These are phyloP conservation scores for Suillus paluster DNA, from an alignment of 768 basidiomycete species.

Conservation along the genomic window DNA sequence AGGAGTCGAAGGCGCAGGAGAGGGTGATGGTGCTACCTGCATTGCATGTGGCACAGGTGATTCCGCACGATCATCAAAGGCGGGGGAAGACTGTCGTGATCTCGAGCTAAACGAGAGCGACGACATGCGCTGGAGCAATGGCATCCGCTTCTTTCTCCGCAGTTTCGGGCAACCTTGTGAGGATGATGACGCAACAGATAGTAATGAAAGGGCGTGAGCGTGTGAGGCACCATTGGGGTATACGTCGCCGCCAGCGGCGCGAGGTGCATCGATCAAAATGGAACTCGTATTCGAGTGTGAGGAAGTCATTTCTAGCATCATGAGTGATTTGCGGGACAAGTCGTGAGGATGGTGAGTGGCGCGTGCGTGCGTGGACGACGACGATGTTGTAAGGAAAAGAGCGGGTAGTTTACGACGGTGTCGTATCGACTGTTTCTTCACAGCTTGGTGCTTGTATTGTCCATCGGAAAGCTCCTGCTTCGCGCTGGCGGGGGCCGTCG, in stretches of 20 bases:
- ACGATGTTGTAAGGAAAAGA: slow-evolving; percentile 25
- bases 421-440: slow-evolving; percentile 19
- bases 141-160: slow-evolving; percentile 44
- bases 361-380: slow-evolving; percentile 13
- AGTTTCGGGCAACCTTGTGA: slow-evolving; percentile 36
- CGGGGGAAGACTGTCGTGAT: slow-evolving; percentile 23
- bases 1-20: slow-evolving; percentile 22
- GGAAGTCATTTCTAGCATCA: slow-evolving; percentile 22
- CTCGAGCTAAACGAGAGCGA: slow-evolving; percentile 25
- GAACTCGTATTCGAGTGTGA: slow-evolving; percentile 16
- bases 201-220: slow-evolving; percentile 22
- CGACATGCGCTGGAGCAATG: slow-evolving; percentile 33
- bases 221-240: slow-evolving; percentile 17
- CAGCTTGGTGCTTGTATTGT: slow-evolving; percentile 15
- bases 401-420: slow-evolving; percentile 24
- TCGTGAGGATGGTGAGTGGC: slow-evolving; percentile 18
- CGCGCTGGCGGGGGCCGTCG: slow-evolving; percentile 21
- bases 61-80: slow-evolving; percentile 24
- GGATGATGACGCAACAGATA: slow-evolving; percentile 23
- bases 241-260: slow-evolving; percentile 24
- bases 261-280: slow-evolving; percentile 25
- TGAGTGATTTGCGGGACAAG: slow-evolving; percentile 4
- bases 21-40: slow-evolving; percentile 25
- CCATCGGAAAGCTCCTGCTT: slow-evolving; percentile 14
- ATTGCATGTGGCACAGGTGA: slow-evolving; percentile 12